These are phyloP conservation scores for Emergomyces orientalis DNA, from an alignment of 2,329 filamentous ascomycete species.

Conservation along the genomic window DNA sequence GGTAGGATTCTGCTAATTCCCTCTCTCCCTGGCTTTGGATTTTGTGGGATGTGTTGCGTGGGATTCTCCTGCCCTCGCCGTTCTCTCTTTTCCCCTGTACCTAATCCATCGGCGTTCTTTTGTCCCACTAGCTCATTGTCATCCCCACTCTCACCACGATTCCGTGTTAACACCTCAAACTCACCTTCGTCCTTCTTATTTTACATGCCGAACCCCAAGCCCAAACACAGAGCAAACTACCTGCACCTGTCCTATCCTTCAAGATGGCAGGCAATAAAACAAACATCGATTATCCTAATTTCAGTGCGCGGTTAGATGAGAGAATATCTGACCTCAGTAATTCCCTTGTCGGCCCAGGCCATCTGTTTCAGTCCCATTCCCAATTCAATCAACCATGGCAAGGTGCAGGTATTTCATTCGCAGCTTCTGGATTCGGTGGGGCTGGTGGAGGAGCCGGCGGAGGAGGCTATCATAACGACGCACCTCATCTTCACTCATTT, in stretches of 20 bases:
- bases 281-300: background rate
- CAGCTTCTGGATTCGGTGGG: too few relatives aligned
- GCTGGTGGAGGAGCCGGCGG: too few relatives aligned
- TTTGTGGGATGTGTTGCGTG: background rate
- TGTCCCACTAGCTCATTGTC: background rate
- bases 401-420: background rate
- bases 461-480: background rate
- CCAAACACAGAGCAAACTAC: background rate
- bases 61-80: background rate
- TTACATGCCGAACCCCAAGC: background rate
- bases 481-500: background rate
- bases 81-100: background rate
- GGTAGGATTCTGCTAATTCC: too few relatives aligned
- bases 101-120: background rate
- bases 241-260: background rate
- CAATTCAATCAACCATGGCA: slow-evolving; percentile 4
- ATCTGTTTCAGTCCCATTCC: slow-evolving; percentile 2
- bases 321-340: slow-evolving; percentile 8
- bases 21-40: too few relatives aligned
- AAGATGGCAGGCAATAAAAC: background rate
- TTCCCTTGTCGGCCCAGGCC: slow-evolving; percentile 5
- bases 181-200: background rate
- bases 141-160: too few relatives aligned
- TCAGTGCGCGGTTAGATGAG: slow-evolving; percentile 6
- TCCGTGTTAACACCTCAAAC: too few relatives aligned